A percentile compares a stretch with the other conserved stretches of the same genome.
Evolutionary conservation across 441 rosid species (phyloP).

Genomic region (Eruca vesicaria): DNA sequence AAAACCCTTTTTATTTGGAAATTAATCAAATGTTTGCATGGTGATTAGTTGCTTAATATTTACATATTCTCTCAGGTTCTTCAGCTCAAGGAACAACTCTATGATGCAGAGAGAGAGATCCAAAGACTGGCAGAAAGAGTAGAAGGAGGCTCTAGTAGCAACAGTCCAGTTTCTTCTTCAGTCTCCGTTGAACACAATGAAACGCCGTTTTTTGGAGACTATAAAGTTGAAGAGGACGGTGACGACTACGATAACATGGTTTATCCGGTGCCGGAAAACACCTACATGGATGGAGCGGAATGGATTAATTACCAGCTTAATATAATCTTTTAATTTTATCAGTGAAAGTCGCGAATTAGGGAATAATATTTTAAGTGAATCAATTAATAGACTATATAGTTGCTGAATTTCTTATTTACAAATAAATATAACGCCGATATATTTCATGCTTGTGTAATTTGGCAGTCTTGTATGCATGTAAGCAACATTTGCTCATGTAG

Average conservation of each 20-base stretch:
- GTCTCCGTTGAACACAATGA: slow-evolving; percentile 42
- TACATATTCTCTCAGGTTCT: slow-evolving; percentile 46
- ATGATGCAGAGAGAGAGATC: slow-evolving; percentile 51
- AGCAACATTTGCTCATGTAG: neutral
- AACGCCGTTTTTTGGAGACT: slow-evolving; percentile 35
- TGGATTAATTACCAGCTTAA: slow-evolving; percentile 44
- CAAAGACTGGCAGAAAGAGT: slow-evolving; percentile 47
- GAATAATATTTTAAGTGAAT: neutral
- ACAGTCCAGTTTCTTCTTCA: slow-evolving; percentile 55
- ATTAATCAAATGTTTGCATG: neutral
- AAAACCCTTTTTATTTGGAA: neutral
- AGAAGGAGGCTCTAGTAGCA: slow-evolving; percentile 44
- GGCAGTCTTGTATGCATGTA: neutral
- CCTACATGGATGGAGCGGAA: slow-evolving; percentile 47
- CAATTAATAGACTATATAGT: neutral
- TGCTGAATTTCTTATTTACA: neutral
- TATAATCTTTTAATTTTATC: neutral
- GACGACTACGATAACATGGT: slow-evolving; percentile 47
- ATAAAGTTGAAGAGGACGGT: slow-evolving; percentile 48
- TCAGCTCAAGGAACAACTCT: slow-evolving; percentile 54
- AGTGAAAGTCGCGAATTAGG: neutral
- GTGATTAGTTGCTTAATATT: slow-evolving; percentile 5
- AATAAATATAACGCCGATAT: neutral
- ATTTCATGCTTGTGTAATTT: neutral
- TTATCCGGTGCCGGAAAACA: slow-evolving; percentile 44